Percentiles rank a stretch among this genome's conserved stretches.
Evolutionary conservation across 2,329 filamentous ascomycete genomes (phyloP).

Genomic region (Helminthosporium solani): DNA sequence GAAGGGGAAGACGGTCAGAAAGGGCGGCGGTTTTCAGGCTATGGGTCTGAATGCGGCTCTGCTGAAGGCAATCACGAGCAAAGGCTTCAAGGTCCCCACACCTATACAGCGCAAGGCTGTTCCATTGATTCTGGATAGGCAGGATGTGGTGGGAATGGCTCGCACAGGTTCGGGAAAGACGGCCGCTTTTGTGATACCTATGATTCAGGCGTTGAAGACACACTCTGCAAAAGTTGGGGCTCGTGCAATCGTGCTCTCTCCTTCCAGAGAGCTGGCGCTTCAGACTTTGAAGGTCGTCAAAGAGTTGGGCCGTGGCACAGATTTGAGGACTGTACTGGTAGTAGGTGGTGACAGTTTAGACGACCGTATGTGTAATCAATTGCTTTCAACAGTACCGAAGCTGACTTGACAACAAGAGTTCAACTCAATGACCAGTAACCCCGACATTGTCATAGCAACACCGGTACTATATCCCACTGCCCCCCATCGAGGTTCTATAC

Average conservation of each 20-base stretch:
- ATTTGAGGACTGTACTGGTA: constrained; percentile 83
- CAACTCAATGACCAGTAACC: constrained; percentile 85
- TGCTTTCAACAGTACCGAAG: neutral
- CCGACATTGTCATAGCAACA: constrained; percentile 95
- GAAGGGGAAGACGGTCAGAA: constrained; percentile 85
- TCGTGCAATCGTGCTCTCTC: constrained; percentile 83
- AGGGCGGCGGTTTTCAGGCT: constrained; percentile 92
- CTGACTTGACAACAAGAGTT: constrained; percentile 58
- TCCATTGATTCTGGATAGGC: constrained; percentile 81
- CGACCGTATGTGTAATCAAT: constrained; percentile 57
- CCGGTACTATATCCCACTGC: constrained; percentile 61
- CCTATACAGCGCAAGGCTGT: constrained; percentile 98
- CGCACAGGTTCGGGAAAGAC: constrained; percentile 99
- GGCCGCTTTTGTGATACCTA: constrained; percentile 94
- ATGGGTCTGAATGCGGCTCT: constrained; percentile 86
- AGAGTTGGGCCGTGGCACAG: constrained; percentile 85
- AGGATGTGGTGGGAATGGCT: constrained; percentile 99
- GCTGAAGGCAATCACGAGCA: constrained; percentile 85
- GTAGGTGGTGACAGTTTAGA: constrained; percentile 95
- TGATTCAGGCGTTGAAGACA: constrained; percentile 89
- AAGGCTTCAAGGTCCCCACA: constrained; percentile 94
- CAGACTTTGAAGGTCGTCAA: constrained; percentile 97
- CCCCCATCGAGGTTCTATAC: neutral
- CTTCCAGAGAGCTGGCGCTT: constrained; percentile 88
- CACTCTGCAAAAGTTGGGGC: constrained; percentile 87